A percentile compares a stretch with the other conserved stretches of the same genome.
phyloP scores from a whole-genome alignment of 805 yeast genomes.

The Cyberlindnera galapagoensis region DNA sequence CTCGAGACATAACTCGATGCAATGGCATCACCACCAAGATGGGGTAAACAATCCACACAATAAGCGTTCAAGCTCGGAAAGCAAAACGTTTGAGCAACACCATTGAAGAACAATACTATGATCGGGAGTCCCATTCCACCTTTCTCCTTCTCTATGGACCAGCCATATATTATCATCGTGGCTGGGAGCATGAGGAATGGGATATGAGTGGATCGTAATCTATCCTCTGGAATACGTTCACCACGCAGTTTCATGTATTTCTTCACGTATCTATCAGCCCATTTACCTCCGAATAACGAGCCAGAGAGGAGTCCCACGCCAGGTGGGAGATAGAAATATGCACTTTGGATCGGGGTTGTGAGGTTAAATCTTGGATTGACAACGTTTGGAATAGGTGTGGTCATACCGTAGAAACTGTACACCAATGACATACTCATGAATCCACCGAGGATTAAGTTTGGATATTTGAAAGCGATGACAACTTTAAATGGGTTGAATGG shows the following conservation, averaged over 20 bases:
- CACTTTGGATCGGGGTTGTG: constrained; percentile 39
- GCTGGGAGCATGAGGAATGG: constrained; percentile 37
- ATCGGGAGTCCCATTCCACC: constrained; percentile 53
- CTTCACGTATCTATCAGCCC: constrained; percentile 42
- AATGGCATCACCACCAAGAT: constrained; percentile 47
- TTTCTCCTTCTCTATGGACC: constrained; percentile 28
- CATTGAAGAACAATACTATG: constrained; percentile 39
- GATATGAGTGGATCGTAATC: constrained; percentile 34
- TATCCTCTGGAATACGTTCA: constrained; percentile 43
- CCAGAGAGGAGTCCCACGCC: constrained; percentile 46
- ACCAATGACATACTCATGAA: constrained; percentile 40
- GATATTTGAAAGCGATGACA: constrained; percentile 33
- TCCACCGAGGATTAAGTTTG: constrained; percentile 33
- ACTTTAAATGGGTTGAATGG: constrained; percentile 42
- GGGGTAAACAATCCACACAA: constrained; percentile 51
- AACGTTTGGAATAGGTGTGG: constrained; percentile 49
- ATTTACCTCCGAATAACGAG: constrained; percentile 43
- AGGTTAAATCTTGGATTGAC: constrained; percentile 48
- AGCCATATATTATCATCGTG: constrained; percentile 34
- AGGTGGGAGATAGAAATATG: constrained; percentile 49
- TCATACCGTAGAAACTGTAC: constrained; percentile 42
- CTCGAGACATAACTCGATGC: constrained; percentile 46
- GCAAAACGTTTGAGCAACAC: constrained; percentile 42
- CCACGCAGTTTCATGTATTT: constrained; percentile 33
- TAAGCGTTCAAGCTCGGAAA: constrained; percentile 50